Evolutionary conservation across 176 grass and related monocot species (phyloP).

Genomic region (Carex cristatella): DNA sequence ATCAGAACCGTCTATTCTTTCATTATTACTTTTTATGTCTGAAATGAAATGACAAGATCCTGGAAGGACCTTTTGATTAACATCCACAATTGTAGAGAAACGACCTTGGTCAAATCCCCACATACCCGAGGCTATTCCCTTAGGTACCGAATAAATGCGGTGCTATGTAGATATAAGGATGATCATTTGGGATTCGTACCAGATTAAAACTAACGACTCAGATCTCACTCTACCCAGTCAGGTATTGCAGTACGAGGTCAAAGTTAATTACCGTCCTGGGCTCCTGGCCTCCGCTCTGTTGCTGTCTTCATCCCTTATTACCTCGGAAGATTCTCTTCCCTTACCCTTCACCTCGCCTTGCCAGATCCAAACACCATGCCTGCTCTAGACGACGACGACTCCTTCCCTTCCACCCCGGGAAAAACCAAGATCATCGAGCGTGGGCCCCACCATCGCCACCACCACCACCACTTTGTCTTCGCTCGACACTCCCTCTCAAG

Average conservation of each 20-base stretch:
- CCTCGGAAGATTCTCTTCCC: background rate
- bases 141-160: too few relatives aligned
- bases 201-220: too few relatives aligned
- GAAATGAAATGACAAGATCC: too few relatives aligned
- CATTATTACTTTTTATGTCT: too few relatives aligned
- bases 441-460: background rate
- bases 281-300: background rate
- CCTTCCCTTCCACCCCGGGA: slow-evolving; percentile 22
- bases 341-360: background rate
- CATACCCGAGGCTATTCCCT: too few relatives aligned
- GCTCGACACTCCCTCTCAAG: background rate
- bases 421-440: slow-evolving; percentile 9
- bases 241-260: background rate
- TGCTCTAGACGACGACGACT: slow-evolving; percentile 6
- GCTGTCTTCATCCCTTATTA: background rate
- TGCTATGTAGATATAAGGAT: too few relatives aligned
- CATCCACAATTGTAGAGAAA: too few relatives aligned
- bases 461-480: slow-evolving; percentile 14
- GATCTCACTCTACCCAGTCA: too few relatives aligned
- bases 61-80: too few relatives aligned
- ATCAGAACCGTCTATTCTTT: background rate
- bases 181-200: too few relatives aligned
- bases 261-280: background rate
- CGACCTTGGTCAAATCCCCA: too few relatives aligned
- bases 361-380: slow-evolving; percentile 7